phyloP scores from a whole-genome alignment of 176 grass and related monocot species.

The Lolium perenne region DNA sequence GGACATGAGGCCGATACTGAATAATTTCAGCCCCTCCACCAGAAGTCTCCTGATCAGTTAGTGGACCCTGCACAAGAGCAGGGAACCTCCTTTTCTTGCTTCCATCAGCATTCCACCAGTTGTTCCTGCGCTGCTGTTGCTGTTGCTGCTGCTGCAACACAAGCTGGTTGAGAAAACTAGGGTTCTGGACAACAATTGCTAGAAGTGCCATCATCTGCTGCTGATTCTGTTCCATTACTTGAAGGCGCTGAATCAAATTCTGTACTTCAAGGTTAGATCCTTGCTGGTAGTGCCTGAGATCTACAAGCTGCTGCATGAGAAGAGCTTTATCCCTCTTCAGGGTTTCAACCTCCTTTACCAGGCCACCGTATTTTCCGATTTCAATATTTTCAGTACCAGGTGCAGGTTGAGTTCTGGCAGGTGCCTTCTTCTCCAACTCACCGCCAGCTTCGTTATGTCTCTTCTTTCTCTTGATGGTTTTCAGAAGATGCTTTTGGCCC shows the following conservation, averaged over 20 bases:
- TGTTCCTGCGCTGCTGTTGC: slow-evolving; percentile 56
- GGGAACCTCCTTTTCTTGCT: slow-evolving; percentile 68
- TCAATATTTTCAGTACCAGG: slow-evolving; percentile 63
- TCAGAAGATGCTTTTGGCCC: slow-evolving; percentile 77
- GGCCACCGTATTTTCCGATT: slow-evolving; percentile 74
- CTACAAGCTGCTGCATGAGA: slow-evolving; percentile 82
- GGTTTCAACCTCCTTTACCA: slow-evolving; percentile 78
- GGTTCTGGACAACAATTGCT: slow-evolving; percentile 75
- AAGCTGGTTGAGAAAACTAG: slow-evolving; percentile 58
- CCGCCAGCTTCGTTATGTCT: slow-evolving; percentile 38
- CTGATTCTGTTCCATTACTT: slow-evolving; percentile 81
- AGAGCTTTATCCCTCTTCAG: slow-evolving; percentile 85
- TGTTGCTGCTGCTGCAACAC: slow-evolving; percentile 53
- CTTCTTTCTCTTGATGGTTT: slow-evolving; percentile 77
- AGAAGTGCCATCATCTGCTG: slow-evolving; percentile 78
- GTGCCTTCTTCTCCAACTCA: slow-evolving; percentile 40
- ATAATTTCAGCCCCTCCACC: slow-evolving; percentile 43
- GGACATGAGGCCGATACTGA: slow-evolving; percentile 42
- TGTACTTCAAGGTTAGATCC: slow-evolving; percentile 68
- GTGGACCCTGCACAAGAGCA: slow-evolving; percentile 52
- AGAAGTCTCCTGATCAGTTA: slow-evolving; percentile 47
- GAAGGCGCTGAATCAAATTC: slow-evolving; percentile 62
- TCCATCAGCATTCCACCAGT: slow-evolving; percentile 48
- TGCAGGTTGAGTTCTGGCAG: slow-evolving; percentile 53
- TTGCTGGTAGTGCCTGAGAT: slow-evolving; percentile 78